phyloP scores from a whole-genome alignment of 495 filamentous ascomycete species.

The Tuber magnatum region DNA sequence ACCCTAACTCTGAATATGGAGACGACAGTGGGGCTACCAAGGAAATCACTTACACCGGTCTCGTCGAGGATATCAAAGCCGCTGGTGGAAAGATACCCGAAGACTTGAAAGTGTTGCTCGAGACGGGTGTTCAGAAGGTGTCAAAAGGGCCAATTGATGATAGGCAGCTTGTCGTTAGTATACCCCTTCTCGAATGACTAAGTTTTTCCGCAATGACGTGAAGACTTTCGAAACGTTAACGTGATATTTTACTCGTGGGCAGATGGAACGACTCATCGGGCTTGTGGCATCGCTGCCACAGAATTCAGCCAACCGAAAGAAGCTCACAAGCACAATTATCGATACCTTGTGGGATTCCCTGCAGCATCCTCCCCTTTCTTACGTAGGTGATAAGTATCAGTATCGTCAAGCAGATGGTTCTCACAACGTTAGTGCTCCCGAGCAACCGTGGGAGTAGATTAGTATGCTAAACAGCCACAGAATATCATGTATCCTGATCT shows the following conservation, averaged over 20 bases:
- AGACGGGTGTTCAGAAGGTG: constrained; percentile 10
- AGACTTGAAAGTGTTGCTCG: constrained; percentile 9
- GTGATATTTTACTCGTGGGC: not conserved
- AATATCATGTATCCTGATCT: constrained; percentile 50
- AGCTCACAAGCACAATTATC: constrained; percentile 18
- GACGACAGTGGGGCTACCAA: not conserved
- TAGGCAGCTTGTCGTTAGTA: constrained; percentile 18
- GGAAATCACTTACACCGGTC: not conserved
- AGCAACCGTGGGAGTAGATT: constrained; percentile 17
- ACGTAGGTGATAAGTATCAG: constrained; percentile 45
- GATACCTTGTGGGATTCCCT: constrained; percentile 52
- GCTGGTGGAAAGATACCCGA: not conserved
- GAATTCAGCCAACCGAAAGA: constrained; percentile 17
- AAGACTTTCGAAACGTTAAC: not conserved
- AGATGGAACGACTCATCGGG: constrained; percentile 31
- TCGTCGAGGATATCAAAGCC: not conserved
- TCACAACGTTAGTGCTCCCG: constrained; percentile 48
- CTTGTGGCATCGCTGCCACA: constrained; percentile 23
- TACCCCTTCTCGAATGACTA: not conserved
- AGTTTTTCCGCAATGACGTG: not conserved
- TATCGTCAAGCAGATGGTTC: constrained; percentile 66
- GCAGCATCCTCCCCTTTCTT: constrained; percentile 58
- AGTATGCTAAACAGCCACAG: constrained; percentile 37
- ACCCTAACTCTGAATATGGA: not conserved
- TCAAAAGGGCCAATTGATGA: constrained; percentile 23